A percentile compares a stretch with the other conserved stretches of the same genome.
These are phyloP conservation scores for Trichosporon inkin DNA, from an alignment of 1,284 basidiomycete species.

Conservation along the genomic window DNA sequence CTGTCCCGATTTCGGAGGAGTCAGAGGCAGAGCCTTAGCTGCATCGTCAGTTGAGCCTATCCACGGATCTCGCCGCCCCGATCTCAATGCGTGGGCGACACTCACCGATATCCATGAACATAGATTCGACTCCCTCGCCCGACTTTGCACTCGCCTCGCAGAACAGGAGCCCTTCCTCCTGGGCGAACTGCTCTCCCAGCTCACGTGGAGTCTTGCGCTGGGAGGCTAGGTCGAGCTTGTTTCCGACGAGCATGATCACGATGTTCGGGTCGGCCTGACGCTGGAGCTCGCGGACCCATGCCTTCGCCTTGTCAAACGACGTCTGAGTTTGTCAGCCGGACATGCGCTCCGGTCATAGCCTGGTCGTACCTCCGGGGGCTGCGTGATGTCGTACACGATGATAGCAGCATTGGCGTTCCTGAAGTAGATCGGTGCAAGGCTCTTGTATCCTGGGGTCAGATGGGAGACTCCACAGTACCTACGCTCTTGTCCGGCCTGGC, in stretches of 20 bases:
- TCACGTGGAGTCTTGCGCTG: constrained; percentile 68
- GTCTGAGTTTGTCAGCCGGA: constrained; percentile 33
- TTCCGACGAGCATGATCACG: constrained; percentile 91
- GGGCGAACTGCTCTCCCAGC: constrained; percentile 86
- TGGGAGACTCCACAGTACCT: constrained; percentile 11
- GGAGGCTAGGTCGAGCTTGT: constrained; percentile 82
- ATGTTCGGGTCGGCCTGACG: constrained; percentile 96
- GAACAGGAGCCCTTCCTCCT: constrained; percentile 94
- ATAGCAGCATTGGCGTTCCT: constrained; percentile 97
- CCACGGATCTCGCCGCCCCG: not conserved
- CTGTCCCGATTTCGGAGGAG: constrained; percentile 26
- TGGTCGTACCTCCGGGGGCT: constrained; percentile 37
- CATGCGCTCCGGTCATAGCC: not conserved
- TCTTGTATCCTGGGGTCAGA: constrained; percentile 45
- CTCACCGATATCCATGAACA: constrained; percentile 72
- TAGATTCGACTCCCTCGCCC: constrained; percentile 80
- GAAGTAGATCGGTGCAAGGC: constrained; percentile 87
- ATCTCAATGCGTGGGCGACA: constrained; percentile 7
- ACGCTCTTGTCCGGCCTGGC: constrained; percentile 51
- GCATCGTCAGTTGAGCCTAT: constrained; percentile 13
- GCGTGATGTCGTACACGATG: constrained; percentile 93
- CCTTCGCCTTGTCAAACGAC: constrained; percentile 89
- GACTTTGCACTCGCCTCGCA: constrained; percentile 93
- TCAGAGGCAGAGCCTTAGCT: constrained; percentile 46
- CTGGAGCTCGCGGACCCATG: constrained; percentile 94